Percentiles rank a stretch among this genome's conserved stretches.
These are phyloP conservation scores for Fistulinella prunicolor DNA, from an alignment of 768 basidiomycete genomes.

Conservation along the genomic window DNA sequence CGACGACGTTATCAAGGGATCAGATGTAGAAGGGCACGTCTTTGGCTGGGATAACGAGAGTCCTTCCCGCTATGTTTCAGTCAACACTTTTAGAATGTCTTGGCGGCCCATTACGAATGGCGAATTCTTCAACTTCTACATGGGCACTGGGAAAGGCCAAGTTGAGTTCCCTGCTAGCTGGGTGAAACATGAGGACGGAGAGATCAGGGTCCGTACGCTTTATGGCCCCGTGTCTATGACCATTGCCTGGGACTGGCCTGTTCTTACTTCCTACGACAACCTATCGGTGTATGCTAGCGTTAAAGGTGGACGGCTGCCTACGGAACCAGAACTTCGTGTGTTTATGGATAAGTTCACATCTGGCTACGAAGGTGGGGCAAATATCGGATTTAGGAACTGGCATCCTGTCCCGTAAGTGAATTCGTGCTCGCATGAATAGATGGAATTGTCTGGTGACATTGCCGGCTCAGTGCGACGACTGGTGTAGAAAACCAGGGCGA, in stretches of 20 bases:
- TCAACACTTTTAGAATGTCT: constrained; percentile 72
- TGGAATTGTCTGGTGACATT: constrained; percentile 1
- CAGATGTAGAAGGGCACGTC: constrained; percentile 52
- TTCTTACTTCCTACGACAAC: constrained; percentile 74
- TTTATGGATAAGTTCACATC: constrained; percentile 74
- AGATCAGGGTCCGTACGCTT: constrained; percentile 69
- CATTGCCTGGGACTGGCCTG: constrained; percentile 81
- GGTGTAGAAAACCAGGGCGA: constrained; percentile 50
- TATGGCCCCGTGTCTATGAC: constrained; percentile 82
- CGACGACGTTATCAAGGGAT: constrained; percentile 48
- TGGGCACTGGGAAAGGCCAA: constrained; percentile 40
- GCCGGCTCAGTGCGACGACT: constrained; percentile 57
- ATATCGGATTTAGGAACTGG: constrained; percentile 90
- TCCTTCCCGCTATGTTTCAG: constrained; percentile 57
- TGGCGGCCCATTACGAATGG: constrained; percentile 88
- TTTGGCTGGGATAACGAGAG: constrained; percentile 97
- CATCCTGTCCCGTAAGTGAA: constrained; percentile 81
- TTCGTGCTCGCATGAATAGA: neutral
- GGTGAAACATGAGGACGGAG: constrained; percentile 15
- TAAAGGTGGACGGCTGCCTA: constrained; percentile 92
- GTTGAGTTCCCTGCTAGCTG: constrained; percentile 33
- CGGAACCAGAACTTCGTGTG: constrained; percentile 79
- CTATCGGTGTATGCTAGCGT: constrained; percentile 76
- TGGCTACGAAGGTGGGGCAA: constrained; percentile 75
- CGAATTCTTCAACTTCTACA: constrained; percentile 73